Base-by-base conservation (phyloP, 2,329 filamentous ascomycete genomes). In the Shiraia sp. region DNA sequence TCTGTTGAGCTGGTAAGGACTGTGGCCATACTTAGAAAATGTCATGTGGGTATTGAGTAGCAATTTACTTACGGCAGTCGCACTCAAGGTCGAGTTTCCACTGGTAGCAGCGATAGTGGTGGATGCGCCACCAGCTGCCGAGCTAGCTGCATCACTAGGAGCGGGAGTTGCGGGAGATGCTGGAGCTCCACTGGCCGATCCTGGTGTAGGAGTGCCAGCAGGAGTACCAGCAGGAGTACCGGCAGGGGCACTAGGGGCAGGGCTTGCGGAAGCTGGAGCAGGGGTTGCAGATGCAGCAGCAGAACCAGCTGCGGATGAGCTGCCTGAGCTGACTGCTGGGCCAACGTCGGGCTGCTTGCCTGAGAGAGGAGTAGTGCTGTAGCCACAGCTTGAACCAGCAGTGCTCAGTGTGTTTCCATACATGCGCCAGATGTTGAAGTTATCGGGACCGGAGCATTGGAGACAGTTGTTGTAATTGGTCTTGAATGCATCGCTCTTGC, bases 391-490 rank as follows among this genome's bases (percentile, higher is more conserved):
- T 4, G 25, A 36, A n/a, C 50, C 74, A 3, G 60, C 65, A 12
- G 33, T 53, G n/a, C 53, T 61, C 16, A 77, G 50, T 0, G 64
- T 61, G 29, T 44, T 53, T 9, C 73, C 65, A 46, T 77, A 77
- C 59, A 70, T 70, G 30, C 63, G 52, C 75, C 75, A 77, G 53
- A 76, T 75, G 40, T 72, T 61, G 40, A 66, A 63, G 30, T 73
- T 71, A 29, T 72, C 67, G 10, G 60, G 58, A n/a, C 60, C 60
- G 13, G 74, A 66, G 50, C 75, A 77, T 30, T 66, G 53, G 31
- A 77, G 65, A 50, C 77, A 79, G 19, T 59, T 69, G 16, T 71
- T 55, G 58, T 77, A 72, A 47, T 72, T 62, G 10, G 57, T 50
- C 15, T 66, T 48, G 69, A 77, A 79, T 31, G 35, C 60, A 6